Evolutionary conservation across 2,329 filamentous ascomycete genomes (phyloP).

Genomic region (Didymella pomorum): DNA sequence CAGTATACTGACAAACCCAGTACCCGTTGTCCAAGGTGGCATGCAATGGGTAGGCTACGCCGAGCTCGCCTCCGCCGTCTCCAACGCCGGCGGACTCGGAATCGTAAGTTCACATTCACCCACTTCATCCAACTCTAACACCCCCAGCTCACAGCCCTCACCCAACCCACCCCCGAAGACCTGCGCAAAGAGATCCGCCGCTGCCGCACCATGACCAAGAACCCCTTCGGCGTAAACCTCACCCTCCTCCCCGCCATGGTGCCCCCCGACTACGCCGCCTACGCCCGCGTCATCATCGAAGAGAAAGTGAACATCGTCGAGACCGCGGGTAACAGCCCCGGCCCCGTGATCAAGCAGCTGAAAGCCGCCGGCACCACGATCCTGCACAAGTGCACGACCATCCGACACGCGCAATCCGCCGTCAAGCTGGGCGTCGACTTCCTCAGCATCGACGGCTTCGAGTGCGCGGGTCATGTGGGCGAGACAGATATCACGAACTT

Average conservation of each 20-base stretch:
- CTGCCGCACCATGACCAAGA: slow-evolving; percentile 79
- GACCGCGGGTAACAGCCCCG: slow-evolving; percentile 89
- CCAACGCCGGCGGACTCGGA: slow-evolving; percentile 75
- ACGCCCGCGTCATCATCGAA: slow-evolving; percentile 90
- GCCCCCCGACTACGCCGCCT: slow-evolving; percentile 90
- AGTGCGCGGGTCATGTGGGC: slow-evolving; percentile 91
- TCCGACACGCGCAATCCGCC: slow-evolving; percentile 89
- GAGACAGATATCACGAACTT: slow-evolving; percentile 90
- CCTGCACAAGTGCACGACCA: slow-evolving; percentile 97
- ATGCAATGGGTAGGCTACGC: slow-evolving; percentile 90
- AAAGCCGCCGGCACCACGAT: slow-evolving; percentile 82
- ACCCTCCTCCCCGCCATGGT: slow-evolving; percentile 90
- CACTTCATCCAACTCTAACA: slow-evolving; percentile 24
- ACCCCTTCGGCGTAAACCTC: slow-evolving; percentile 92
- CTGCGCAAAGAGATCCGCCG: slow-evolving; percentile 91
- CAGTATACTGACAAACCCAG: slow-evolving; percentile 59
- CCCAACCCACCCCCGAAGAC: slow-evolving; percentile 89
- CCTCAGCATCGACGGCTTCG: slow-evolving; percentile 95
- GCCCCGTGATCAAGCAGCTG: slow-evolving; percentile 86
- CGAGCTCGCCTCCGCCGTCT: slow-evolving; percentile 76
- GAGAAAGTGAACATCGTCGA: slow-evolving; percentile 92
- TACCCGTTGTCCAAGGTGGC: slow-evolving; percentile 84
- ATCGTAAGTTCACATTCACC: slow-evolving; percentile 56
- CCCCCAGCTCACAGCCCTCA: slow-evolving; percentile 76
- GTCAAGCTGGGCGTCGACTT: slow-evolving; percentile 97